These are phyloP conservation scores for Puccinia sorghi DNA, from an alignment of 1,284 basidiomycete species.

Conservation along the genomic window DNA sequence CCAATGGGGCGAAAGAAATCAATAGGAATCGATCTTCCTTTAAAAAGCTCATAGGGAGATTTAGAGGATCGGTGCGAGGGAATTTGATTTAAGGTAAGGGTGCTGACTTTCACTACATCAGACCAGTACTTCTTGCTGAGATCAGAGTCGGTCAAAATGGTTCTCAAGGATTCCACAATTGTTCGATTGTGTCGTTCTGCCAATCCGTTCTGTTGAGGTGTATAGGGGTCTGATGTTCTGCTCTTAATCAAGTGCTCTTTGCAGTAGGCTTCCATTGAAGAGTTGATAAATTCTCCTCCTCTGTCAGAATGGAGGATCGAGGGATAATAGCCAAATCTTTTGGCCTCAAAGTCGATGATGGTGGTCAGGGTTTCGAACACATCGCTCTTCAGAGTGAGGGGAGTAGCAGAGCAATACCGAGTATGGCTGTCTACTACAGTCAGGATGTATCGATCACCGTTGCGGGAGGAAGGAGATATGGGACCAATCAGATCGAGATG, in stretches of 20 bases:
- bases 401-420: neutral
- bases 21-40: too few species aligned
- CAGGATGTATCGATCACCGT: neutral
- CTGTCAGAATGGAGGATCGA: neutral
- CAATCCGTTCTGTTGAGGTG: neutral
- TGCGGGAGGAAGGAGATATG: neutral
- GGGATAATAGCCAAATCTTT: neutral
- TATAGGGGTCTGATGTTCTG: neutral
- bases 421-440: neutral
- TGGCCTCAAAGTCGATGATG: neutral
- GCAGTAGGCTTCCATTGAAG: neutral
- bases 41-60: neutral
- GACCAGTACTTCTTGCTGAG: neutral
- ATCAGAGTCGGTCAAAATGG: neutral
- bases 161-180: neutral
- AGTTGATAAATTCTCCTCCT: neutral
- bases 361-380: neutral
- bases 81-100: too few species aligned
- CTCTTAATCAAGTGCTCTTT: too few species aligned
- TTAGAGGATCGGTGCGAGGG: neutral
- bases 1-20: too few species aligned
- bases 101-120: too few species aligned
- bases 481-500: neutral
- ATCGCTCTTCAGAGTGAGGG: neutral
- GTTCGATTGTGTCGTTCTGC: too few species aligned